Base-by-base conservation (phyloP, 1,284 basidiomycete species). In the Puccinia coronata region DNA sequence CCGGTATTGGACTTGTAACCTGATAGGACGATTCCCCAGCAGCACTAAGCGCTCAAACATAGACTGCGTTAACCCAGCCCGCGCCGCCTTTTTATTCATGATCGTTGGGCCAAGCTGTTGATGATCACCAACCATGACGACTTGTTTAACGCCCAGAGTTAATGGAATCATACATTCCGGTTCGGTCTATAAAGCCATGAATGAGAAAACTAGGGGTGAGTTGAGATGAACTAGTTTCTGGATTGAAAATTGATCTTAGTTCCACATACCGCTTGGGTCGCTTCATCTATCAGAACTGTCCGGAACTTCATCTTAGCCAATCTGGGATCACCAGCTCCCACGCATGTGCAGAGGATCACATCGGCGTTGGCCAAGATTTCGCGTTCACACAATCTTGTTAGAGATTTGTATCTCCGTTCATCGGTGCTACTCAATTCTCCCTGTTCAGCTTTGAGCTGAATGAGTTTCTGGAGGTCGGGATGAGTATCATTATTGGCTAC, bases 1-100 rank as follows among this genome's bases (percentile, higher is more conserved):
- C 86, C 97, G 96, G 86, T 99, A 99, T 87, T 99, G 97, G 63
- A 99, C 97, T 88, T 99, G 95, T 49, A 99, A 90, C 82, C 97
- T 95, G 85, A 99, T 99, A 25, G 97, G 97, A 34, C 95, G 91
- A 87, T 99, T 99, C 69, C 93, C 92, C 79, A 99, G 91, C 72
- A 98, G 90, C 83, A 99, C 95, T 73, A 99, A 91, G 53, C 97
- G 92, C 87, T 99, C 97, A 85, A 99, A 99, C 34, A 99, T 91
- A 0, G 96, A 98, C 86, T 98, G 96, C 0, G 95, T 98, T 61
- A 99, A 90, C 41, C 97, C 97, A 0, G 97, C 97, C 20, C 95
- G 92, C 0, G 97, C 97, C 0, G 96, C 97, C 86, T 99, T 98
- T 90, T 98, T 99, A 91, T 98, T 99, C 97, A 99, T 99, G 86